phyloP scores from a whole-genome alignment of 2,329 filamentous ascomycete genomes.

The Fusarium penzigii region DNA sequence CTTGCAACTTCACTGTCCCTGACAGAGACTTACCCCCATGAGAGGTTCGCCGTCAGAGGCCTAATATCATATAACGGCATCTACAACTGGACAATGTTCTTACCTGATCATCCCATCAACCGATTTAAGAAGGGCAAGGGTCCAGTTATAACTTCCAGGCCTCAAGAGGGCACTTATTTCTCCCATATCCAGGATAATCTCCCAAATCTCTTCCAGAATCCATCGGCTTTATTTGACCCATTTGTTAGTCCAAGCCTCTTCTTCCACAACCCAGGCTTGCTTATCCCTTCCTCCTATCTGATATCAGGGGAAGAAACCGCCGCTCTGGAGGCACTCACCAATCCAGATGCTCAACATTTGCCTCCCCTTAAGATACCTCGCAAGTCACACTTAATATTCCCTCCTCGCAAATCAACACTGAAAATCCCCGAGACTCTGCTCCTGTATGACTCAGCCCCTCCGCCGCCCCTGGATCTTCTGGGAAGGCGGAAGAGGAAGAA shows the following conservation, averaged over 20 bases:
- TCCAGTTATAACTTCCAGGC: slow-evolving; percentile 8
- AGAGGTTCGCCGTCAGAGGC: slow-evolving; percentile 51
- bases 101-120: slow-evolving; percentile 48
- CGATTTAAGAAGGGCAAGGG: slow-evolving; percentile 9
- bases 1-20: slow-evolving; percentile 59
- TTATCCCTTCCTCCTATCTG: slow-evolving; percentile 47
- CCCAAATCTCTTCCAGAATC: slow-evolving; percentile 48
- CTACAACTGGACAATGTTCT: slow-evolving; percentile 65
- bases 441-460: slow-evolving; percentile 42
- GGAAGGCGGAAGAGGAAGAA: slow-evolving; percentile 20
- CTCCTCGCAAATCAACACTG: slow-evolving; percentile 48
- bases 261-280: slow-evolving; percentile 54
- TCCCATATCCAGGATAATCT: slow-evolving; percentile 38
- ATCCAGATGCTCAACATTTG: slow-evolving; percentile 12
- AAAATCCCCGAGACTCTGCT: slow-evolving; percentile 52
- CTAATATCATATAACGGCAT: slow-evolving; percentile 60
- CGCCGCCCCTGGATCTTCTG: slow-evolving; percentile 9
- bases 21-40: slow-evolving; percentile 51
- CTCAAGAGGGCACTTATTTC: slow-evolving; percentile 37
- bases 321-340: slow-evolving; percentile 27
- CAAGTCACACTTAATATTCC: slow-evolving; percentile 49
- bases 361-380: slow-evolving; percentile 33
- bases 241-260: slow-evolving; percentile 61
- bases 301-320: slow-evolving; percentile 32
- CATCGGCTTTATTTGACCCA: slow-evolving; percentile 56